Conservation (phyloP, 495 filamentous ascomycete species). For the Copromyces sp. region DNA sequence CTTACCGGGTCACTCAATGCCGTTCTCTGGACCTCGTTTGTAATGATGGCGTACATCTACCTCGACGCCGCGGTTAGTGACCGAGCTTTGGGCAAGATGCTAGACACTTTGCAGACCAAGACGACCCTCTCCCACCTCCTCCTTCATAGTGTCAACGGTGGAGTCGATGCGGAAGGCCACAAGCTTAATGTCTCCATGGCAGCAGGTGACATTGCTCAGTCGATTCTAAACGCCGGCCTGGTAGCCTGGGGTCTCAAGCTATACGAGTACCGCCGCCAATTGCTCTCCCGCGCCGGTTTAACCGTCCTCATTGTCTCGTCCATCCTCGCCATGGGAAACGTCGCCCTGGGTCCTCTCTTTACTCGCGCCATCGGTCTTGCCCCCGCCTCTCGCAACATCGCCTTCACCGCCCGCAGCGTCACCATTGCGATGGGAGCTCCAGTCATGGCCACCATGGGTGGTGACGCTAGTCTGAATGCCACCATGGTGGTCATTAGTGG, state of each 20-base stretch:
- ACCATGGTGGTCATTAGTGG: slow-evolving; percentile 37
- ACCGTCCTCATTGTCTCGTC: slow-evolving; percentile 25
- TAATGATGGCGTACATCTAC: slow-evolving; percentile 30
- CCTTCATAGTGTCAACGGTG: slow-evolving; percentile 2
- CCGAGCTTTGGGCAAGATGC: slow-evolving; percentile 14
- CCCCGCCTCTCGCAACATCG: slow-evolving; percentile 20
- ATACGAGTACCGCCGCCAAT: slow-evolving; percentile 32
- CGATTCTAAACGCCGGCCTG: slow-evolving; percentile 36
- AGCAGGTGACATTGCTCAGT: slow-evolving; percentile 33
- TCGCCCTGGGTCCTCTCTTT: slow-evolving; percentile 27
- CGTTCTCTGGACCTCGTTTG: slow-evolving; percentile 32
- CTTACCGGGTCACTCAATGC: slow-evolving; percentile 31
- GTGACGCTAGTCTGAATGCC: slow-evolving; percentile 32
- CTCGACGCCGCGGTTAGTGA: slow-evolving; percentile 21
- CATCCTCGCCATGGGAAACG: slow-evolving; percentile 22
- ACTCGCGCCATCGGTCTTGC: slow-evolving; percentile 23
- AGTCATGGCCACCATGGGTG: slow-evolving; percentile 27
- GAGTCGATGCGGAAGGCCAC: neutral
- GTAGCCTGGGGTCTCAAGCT: slow-evolving; percentile 39
- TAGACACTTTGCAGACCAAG: slow-evolving; percentile 26
- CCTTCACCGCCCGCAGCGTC: slow-evolving; percentile 37
- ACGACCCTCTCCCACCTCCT: slow-evolving; percentile 26
- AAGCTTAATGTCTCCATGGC: slow-evolving; percentile 15
- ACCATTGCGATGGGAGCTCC: slow-evolving; percentile 32
- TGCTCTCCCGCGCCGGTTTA: slow-evolving; percentile 29